Evolutionary conservation across 2,329 filamentous ascomycete genomes (phyloP), one percentile per base, ranked within the genome.

Genomic region (Rutstroemia sp.): DNA sequence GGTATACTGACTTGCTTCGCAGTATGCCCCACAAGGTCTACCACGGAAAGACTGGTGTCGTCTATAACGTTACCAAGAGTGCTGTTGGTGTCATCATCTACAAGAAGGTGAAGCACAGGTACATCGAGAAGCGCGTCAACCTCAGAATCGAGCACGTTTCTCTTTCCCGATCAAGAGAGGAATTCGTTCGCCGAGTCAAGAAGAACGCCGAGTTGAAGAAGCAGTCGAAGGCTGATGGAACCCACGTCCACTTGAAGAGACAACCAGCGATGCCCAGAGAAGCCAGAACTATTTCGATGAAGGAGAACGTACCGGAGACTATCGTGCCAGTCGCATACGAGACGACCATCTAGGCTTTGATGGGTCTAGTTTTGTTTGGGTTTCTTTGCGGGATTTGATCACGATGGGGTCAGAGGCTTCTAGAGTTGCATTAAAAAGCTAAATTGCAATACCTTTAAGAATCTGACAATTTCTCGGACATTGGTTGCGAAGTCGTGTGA

Each of bases 111-210:
- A 91, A 92, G 80, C 94, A 97, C 87, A 89, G 92, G 73, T 99
- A 96, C 86, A 83, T 99, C 76, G 94, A 99, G 89, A 99, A 99
- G 91, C 92, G 94, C 77, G 86, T 99, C 82, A 97, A 96, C 86
- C 83, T 99, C 80, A 90, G 94, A 75, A 79, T 97, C 78, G 94
- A 99, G 87, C 94, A 99, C 87, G 84, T 99, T 79, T 79, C 80
- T 73, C 88, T 89, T 74, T 97, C 92, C 69, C 88, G 94, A 76
- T 97, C 92, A 72, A 86, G 94, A 74, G 92, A 97, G 72, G 92
- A 94, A 77, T 97, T 99, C 84, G 78, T 97, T 72, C 86, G 83
- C 80, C 88, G 92, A 73, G 92, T 99, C 77, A 97, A 97, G 90
- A 79, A 84, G 74, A 97, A 97, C 81, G 91, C 92, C 72, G 86